Evolutionary conservation across 2,329 filamentous ascomycete genomes (phyloP).

Genomic region (Ascochyta clinopodiicola): DNA sequence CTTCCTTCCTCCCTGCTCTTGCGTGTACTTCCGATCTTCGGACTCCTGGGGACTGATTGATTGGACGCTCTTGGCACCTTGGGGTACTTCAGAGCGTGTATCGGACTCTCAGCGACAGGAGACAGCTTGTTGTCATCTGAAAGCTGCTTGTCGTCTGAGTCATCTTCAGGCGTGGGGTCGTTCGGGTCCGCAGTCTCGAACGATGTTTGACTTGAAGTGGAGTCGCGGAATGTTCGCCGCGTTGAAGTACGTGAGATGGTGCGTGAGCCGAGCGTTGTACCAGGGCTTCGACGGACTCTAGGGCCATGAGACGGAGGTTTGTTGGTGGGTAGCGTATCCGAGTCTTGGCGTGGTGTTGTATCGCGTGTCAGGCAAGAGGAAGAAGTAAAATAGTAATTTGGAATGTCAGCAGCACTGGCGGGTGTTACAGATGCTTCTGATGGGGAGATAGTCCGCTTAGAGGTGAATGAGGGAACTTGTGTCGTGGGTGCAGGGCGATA

Average conservation of each 20-base stretch:
- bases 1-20: conserved; percentile 7
- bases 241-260: conserved; percentile 37
- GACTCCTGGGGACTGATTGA: conserved; percentile 53
- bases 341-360: conserved; percentile 7
- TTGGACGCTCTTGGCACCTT: conserved; percentile 57
- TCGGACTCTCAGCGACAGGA: conserved; percentile 53
- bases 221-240: conserved; percentile 37
- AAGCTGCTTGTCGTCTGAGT: conserved; percentile 46
- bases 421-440: conserved; percentile 33
- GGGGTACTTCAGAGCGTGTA: conserved; percentile 54
- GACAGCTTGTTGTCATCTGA: conserved; percentile 44
- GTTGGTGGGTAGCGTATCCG: conserved; percentile 4
- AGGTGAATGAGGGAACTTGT: conserved; percentile 19
- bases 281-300: conserved; percentile 22
- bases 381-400: conserved; percentile 48
- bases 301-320: background rate
- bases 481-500: conserved; percentile 10
- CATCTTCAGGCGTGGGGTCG: conserved; percentile 56
- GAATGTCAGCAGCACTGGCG: conserved; percentile 39
- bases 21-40: conserved; percentile 2
- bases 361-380: conserved; percentile 21
- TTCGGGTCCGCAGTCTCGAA: conserved; percentile 56
- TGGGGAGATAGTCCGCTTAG: conserved; percentile 21
- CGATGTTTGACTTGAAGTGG: conserved; percentile 50
- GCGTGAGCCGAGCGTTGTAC: conserved; percentile 27